phyloP scores from a whole-genome alignment of 345 rosid species.

The Gossypium rotundifolium region DNA sequence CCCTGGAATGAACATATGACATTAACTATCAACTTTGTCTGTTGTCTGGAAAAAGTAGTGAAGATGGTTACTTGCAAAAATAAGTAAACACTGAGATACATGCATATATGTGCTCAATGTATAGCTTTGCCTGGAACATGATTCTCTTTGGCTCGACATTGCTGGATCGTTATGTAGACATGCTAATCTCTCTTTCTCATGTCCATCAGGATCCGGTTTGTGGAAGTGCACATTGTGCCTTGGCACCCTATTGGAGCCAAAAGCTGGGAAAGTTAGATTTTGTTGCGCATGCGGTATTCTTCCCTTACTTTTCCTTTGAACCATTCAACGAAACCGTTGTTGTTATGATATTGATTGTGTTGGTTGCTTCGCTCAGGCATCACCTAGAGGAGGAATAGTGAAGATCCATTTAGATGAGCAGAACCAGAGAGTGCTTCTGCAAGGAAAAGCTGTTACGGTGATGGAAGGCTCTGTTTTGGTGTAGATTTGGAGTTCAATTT shows the following conservation, averaged over 20 bases:
- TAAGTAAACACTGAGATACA: background rate
- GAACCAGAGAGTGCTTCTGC: conserved; percentile 51
- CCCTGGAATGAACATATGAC: too few relatives aligned
- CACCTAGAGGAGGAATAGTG: conserved; percentile 56
- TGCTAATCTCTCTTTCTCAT: background rate
- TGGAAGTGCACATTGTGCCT: conserved; percentile 75
- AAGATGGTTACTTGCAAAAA: background rate
- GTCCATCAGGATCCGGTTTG: conserved; percentile 66
- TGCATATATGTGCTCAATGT: background rate
- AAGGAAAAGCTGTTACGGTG: conserved; percentile 55
- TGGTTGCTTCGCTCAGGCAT: conserved; percentile 40
- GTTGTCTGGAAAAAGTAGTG: background rate
- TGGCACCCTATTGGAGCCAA: conserved; percentile 64
- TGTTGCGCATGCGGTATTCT: conserved; percentile 55
- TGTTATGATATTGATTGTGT: background rate
- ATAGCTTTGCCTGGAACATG: background rate
- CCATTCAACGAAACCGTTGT: background rate
- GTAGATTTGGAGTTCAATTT: conserved; percentile 19
- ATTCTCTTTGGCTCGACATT: background rate
- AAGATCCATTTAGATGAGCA: conserved; percentile 43
- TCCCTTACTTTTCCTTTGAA: background rate
- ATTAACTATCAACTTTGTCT: background rate
- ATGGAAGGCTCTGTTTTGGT: conserved; percentile 64
- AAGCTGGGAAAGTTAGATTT: conserved; percentile 59
- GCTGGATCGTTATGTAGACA: background rate